These are phyloP conservation scores for Lichtheimia hyalospora DNA, from an alignment of 371 early-diverging fungal species.

Conservation along the genomic window DNA sequence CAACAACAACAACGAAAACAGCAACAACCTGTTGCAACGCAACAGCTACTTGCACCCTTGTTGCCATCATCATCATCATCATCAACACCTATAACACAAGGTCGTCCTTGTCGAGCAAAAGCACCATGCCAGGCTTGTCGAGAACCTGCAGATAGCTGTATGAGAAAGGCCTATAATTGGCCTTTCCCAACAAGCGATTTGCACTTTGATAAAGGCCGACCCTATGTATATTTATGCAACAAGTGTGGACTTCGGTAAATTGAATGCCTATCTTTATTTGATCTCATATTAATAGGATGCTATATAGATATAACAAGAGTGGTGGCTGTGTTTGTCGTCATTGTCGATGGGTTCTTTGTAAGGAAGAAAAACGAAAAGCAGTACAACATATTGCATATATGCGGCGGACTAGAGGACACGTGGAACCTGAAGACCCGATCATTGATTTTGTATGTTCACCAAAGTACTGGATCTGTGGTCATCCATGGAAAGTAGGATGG, in stretches of 20 bases:
- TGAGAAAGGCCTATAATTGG: conserved; percentile 56
- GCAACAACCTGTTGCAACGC: background rate
- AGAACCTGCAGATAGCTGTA: conserved; percentile 47
- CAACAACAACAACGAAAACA: conserved; percentile 8
- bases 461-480: conserved; percentile 49
- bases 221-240: conserved; percentile 53
- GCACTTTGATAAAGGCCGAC: conserved; percentile 43
- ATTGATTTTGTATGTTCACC: conserved; percentile 45
- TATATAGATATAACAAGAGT: conserved; percentile 49
- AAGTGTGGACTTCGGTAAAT: conserved; percentile 54
- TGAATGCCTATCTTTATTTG: background rate
- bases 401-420: conserved; percentile 31
- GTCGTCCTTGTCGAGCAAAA: conserved; percentile 41
- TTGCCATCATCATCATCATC: background rate
- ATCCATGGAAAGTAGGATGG: conserved; percentile 53
- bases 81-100: conserved; percentile 7
- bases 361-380: conserved; percentile 53
- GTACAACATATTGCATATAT: conserved; percentile 42
- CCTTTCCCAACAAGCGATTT: conserved; percentile 38
- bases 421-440: conserved; percentile 43
- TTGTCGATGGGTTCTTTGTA: conserved; percentile 53
- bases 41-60: background rate
- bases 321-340: conserved; percentile 50
- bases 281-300: conserved; percentile 5
- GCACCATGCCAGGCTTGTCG: conserved; percentile 53